Percentiles rank a stretch among this genome's conserved stretches.
Evolutionary conservation across 345 rosid species (phyloP).

Genomic region (Gossypium longicalyx): DNA sequence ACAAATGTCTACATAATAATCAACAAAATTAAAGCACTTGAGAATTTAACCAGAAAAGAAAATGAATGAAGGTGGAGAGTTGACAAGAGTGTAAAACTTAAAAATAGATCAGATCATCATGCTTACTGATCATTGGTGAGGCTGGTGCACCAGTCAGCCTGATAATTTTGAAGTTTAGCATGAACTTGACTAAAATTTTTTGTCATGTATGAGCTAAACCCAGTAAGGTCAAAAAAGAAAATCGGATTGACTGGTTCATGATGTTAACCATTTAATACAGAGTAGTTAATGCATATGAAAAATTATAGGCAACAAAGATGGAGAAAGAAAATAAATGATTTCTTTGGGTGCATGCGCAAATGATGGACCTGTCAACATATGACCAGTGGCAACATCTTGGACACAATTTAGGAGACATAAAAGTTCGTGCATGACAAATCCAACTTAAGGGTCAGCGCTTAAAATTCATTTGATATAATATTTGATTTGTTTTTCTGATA

Average conservation of each 20-base stretch:
- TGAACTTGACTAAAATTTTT: neutral
- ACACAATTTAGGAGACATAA: neutral
- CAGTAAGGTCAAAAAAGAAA: neutral
- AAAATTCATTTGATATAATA: conserved; percentile 3
- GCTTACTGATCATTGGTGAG: neutral
- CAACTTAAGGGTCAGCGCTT: neutral
- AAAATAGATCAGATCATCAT: neutral
- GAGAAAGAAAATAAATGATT: neutral
- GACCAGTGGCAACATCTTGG: neutral
- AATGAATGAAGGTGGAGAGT: neutral
- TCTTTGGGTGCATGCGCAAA: neutral
- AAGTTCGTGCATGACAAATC: neutral
- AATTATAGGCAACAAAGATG: neutral
- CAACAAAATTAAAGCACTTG: neutral
- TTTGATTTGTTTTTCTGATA: neutral
- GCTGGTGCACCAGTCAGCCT: neutral
- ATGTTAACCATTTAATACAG: neutral
- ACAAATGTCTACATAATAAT: neutral
- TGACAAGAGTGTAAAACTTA: neutral
- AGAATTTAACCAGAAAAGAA: neutral
- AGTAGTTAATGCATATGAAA: neutral
- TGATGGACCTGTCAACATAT: neutral
- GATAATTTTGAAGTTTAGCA: neutral
- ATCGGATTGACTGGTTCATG: neutral
- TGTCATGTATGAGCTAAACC: neutral